Evolutionary conservation across 164 flowering plant species (phyloP).

Genomic region (Stephania yunnanensis): DNA sequence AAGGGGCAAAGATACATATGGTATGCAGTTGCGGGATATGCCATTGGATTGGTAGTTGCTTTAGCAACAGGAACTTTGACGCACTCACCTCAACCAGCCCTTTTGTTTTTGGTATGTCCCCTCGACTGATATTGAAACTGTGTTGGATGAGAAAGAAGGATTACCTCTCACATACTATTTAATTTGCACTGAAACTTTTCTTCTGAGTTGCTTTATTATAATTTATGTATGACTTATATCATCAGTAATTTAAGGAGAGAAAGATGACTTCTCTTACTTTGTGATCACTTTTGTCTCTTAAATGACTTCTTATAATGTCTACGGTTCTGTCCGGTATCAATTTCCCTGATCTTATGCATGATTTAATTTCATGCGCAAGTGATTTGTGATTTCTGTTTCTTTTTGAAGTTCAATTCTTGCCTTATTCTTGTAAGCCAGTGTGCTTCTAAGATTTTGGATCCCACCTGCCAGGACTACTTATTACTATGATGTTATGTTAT

Average conservation of each 20-base stretch:
- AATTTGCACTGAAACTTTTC: background rate
- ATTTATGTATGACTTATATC: background rate
- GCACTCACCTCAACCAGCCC: conserved; percentile 91
- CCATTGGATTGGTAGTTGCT: conserved; percentile 71
- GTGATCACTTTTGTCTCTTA: background rate
- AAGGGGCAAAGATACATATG: conserved; percentile 84
- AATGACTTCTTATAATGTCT: background rate
- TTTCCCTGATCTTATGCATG: background rate
- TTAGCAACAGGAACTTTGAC: conserved; percentile 82
- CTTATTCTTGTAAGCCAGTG: background rate
- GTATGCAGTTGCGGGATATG: conserved; percentile 84
- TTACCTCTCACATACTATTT: background rate
- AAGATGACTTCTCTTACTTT: background rate
- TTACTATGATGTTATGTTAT: too few relatives aligned
- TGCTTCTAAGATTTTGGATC: too few relatives aligned
- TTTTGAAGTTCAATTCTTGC: background rate
- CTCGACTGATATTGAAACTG: background rate
- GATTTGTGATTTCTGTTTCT: background rate
- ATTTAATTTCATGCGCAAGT: background rate
- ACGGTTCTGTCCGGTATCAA: background rate
- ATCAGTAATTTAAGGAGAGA: background rate
- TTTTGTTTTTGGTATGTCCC: conserved; percentile 76
- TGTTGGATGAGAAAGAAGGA: background rate
- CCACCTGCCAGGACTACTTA: too few relatives aligned
- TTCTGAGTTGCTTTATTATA: background rate